Conservation (phyloP, 1,284 basidiomycete species). For the Xerocomus amazonicus region DNA sequence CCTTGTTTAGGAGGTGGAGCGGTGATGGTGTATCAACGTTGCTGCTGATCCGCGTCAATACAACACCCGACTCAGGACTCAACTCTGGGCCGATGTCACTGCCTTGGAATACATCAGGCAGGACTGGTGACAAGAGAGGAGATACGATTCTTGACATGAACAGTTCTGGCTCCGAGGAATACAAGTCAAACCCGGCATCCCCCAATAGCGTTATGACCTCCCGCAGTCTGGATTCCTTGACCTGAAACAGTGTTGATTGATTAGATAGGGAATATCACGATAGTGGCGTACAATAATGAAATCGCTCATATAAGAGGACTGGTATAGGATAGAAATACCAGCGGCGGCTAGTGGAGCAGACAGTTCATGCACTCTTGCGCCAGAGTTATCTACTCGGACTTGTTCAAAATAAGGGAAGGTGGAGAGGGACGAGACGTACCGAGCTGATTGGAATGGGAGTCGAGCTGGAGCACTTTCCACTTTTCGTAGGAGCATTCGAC, state of each 20-base stretch:
- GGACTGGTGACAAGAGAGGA: constrained; percentile 36
- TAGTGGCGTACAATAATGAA: constrained; percentile 66
- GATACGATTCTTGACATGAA: constrained; percentile 37
- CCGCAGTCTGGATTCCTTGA: constrained; percentile 60
- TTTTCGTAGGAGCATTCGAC: constrained; percentile 66
- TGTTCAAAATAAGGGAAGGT: constrained; percentile 2
- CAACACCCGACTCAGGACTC: constrained; percentile 36
- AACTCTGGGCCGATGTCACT: constrained; percentile 37
- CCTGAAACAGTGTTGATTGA: constrained; percentile 37
- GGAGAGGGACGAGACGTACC: constrained; percentile 40
- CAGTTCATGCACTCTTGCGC: constrained; percentile 72
- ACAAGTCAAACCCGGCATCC: constrained; percentile 64
- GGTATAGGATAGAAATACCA: constrained; percentile 81
- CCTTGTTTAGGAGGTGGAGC: constrained; percentile 18
- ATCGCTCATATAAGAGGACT: constrained; percentile 82
- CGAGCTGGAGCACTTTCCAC: constrained; percentile 75
- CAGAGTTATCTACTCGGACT: constrained; percentile 52
- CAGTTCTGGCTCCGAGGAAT: constrained; percentile 50
- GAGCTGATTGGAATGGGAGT: constrained; percentile 64
- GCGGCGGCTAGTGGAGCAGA: constrained; percentile 75
- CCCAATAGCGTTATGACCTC: constrained; percentile 61
- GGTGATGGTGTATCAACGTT: constrained; percentile 35
- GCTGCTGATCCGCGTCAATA: constrained; percentile 44
- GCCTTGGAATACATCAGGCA: constrained; percentile 37
- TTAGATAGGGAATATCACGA: neutral